Evolutionary conservation across 805 yeast genomes (phyloP), one percentile per base, ranked within the genome.

Genomic region (Maudiozyma turicensis): DNA sequence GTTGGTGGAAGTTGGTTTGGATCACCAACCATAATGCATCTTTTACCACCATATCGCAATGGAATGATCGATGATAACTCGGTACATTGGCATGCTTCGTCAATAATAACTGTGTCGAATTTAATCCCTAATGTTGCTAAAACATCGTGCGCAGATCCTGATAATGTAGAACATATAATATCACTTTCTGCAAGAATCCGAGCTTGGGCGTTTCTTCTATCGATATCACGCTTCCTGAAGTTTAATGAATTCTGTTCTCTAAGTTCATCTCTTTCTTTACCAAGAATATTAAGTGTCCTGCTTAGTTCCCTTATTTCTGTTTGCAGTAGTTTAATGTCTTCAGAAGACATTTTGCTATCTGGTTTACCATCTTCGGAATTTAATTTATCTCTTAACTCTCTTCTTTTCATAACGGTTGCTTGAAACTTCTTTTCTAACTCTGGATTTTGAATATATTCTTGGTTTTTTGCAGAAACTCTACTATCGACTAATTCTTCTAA

Each of bases 1-100:
- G 99, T 91, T 0, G 99, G 99, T 0, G 99, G 99, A 53, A 93
- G 74, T 69, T 93, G 99, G 63, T 93, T 90, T 2, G 98, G 98
- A 70, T 93, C 99, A 64, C 99, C 99, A 43, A 93, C 99, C 95
- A 93, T 85, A 45, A 93, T 84, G 69, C 98, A 91, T 48, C 81
- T 80, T 51, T 76, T 81, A 58, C 95, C 86, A 1, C 98, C 98
- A 64, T 90, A 93, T 59, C 95, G 73, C 54, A 93, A 71, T 0
- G 99, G 99, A 58, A 91, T 91, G 29, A 93, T 76, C 0, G 95
- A 86, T 7, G 96, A 87, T 35, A 91, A 63, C 62, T 91, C 99
- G 39, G 93, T 90, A 78, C 95, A 85, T 66, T 91, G 99, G 56
- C 97, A 95, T 2, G 99, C 99, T 66, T 91, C 99, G 70, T 91